Evolutionary conservation across 1,284 basidiomycete species (phyloP).

Genomic region (Ganoderma lucidum): DNA sequence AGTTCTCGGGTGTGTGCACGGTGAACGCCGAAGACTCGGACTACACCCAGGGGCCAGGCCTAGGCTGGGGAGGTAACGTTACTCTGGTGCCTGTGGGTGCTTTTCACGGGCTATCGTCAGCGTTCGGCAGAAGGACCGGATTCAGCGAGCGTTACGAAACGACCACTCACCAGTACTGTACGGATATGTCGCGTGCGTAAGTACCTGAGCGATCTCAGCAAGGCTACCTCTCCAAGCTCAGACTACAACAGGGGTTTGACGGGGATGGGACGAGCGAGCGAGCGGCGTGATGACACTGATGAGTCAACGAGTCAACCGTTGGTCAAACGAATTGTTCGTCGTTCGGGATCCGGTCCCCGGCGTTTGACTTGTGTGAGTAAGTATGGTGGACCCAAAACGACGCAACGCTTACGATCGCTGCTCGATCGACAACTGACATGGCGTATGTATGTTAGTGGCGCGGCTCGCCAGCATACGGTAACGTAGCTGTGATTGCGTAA

Average conservation of each 20-base stretch:
- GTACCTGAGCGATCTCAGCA: not conserved
- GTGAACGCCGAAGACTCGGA: not conserved
- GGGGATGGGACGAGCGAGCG: not conserved
- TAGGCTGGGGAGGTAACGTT: not conserved
- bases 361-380: not conserved
- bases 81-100: not conserved
- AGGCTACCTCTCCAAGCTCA: not conserved
- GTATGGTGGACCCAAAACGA: too few relatives aligned
- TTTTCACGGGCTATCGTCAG: not conserved
- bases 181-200: not conserved
- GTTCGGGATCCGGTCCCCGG: not conserved
- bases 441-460: not conserved
- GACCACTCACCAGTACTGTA: not conserved
- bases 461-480: not conserved
- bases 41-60: too few relatives aligned
- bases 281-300: not conserved
- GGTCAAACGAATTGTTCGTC: not conserved
- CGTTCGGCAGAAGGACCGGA: not conserved
- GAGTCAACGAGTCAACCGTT: constrained; percentile 1
- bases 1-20: not conserved
- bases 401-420: not conserved
- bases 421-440: not conserved
- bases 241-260: not conserved
- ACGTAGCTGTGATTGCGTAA: not conserved
- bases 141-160: not conserved